Evolutionary conservation across 805 yeast genomes (phyloP).

Genomic region (Candida namnaoensis): DNA sequence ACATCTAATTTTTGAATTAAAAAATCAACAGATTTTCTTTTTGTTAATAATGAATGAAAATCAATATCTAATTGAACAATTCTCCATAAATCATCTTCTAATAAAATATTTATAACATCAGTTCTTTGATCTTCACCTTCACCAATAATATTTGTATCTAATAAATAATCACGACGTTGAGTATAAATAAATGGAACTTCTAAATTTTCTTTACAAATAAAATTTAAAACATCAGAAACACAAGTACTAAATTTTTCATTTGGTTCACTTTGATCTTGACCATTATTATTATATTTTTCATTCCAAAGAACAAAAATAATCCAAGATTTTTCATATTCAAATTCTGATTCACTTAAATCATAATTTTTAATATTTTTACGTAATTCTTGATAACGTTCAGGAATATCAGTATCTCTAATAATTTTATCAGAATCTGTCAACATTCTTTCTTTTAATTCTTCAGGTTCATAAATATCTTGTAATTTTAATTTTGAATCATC

Average conservation of each 20-base stretch:
- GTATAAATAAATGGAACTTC: slow-evolving; percentile 96
- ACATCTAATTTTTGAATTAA: slow-evolving; percentile 44
- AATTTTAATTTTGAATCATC: slow-evolving; percentile 42
- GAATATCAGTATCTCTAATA: slow-evolving; percentile 80
- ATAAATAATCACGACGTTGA: slow-evolving; percentile 84
- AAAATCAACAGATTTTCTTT: slow-evolving; percentile 53
- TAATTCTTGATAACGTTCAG: slow-evolving; percentile 82
- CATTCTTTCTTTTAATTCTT: slow-evolving; percentile 84
- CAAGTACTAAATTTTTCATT: slow-evolving; percentile 46
- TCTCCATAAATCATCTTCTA: slow-evolving; percentile 89
- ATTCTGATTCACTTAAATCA: slow-evolving; percentile 62
- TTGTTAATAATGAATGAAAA: slow-evolving; percentile 75
- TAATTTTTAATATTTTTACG: slow-evolving; percentile 58
- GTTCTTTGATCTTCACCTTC: slow-evolving; percentile 33
- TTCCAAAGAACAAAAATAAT: slow-evolving; percentile 52
- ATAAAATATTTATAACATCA: slow-evolving; percentile 35
- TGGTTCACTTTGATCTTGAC: slow-evolving; percentile 26
- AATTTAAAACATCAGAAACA: slow-evolving; percentile 63
- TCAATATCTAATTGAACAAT: slow-evolving; percentile 81
- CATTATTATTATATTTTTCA: slow-evolving; percentile 35
- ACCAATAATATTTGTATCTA: slow-evolving; percentile 43
- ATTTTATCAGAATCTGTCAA: slow-evolving; percentile 87
- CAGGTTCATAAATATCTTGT: slow-evolving; percentile 89
- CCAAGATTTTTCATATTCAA: slow-evolving; percentile 72
- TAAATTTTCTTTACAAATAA: slow-evolving; percentile 63